Evolutionary conservation across 768 basidiomycete genomes (phyloP).

Genomic region (Termitomyces sp.): DNA sequence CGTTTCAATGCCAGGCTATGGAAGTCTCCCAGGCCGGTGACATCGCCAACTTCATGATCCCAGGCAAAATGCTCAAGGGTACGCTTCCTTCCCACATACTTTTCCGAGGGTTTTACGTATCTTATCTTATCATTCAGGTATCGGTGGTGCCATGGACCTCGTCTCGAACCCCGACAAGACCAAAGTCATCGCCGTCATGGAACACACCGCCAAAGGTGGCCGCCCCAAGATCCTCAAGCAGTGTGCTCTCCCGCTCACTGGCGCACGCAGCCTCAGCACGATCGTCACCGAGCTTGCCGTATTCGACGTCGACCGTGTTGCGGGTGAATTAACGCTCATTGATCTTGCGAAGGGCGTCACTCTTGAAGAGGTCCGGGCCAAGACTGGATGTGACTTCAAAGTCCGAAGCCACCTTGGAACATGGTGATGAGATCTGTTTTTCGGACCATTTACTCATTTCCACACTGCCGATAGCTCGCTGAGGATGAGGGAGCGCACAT

Average conservation of each 20-base stretch:
- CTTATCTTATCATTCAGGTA: constrained; percentile 45
- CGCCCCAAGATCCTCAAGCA: constrained; percentile 82
- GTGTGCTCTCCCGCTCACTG: constrained; percentile 85
- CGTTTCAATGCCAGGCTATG: constrained; percentile 63
- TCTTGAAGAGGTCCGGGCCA: constrained; percentile 78
- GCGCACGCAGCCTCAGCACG: constrained; percentile 81
- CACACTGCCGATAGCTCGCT: not conserved
- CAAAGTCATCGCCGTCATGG: constrained; percentile 86
- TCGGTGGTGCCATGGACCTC: constrained; percentile 95
- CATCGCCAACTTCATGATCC: constrained; percentile 98
- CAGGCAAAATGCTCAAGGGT: constrained; percentile 89
- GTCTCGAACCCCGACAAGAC: constrained; percentile 96
- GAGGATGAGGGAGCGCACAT: not conserved
- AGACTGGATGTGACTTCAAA: constrained; percentile 84
- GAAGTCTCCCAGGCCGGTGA: constrained; percentile 92
- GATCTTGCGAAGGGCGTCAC: constrained; percentile 86
- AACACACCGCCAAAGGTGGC: constrained; percentile 88
- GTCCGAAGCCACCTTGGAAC: constrained; percentile 49
- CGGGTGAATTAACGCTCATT: constrained; percentile 67
- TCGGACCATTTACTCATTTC: not conserved
- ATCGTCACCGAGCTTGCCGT: constrained; percentile 93
- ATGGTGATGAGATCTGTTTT: constrained; percentile 27
- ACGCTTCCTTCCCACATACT: not conserved
- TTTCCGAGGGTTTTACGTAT: not conserved
- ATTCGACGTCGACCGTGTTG: constrained; percentile 80